Percentiles rank a stretch among this genome's conserved stretches.
Conservation (phyloP, 2,329 filamentous ascomycete species). For the Aspergillus sergii region DNA sequence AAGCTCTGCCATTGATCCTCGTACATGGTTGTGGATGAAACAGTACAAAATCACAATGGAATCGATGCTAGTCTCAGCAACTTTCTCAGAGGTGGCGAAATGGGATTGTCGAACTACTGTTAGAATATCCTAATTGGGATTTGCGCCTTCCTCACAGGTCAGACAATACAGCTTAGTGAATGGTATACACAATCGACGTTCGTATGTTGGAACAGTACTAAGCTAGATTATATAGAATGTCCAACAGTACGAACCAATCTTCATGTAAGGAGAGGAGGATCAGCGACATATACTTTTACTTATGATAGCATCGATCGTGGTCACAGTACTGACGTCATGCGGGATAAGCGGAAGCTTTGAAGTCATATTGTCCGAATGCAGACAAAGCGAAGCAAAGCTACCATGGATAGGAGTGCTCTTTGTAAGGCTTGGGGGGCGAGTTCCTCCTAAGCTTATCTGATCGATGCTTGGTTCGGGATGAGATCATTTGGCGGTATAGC, state of each 20-base stretch:
- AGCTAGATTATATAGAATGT: neutral
- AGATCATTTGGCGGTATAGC: neutral
- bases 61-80: neutral
- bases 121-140: neutral
- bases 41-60: neutral
- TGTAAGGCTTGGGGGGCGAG: neutral
- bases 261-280: conserved; percentile 3
- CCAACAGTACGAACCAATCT: neutral
- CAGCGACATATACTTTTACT: conserved; percentile 18
- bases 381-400: neutral
- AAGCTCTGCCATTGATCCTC: neutral
- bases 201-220: neutral
- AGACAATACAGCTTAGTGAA: neutral
- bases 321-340: conserved; percentile 34
- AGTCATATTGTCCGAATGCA: conserved; percentile 29
- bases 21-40: conserved; percentile 15
- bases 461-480: neutral
- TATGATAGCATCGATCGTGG: conserved; percentile 1
- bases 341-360: conserved; percentile 28
- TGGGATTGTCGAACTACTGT: neutral
- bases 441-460: neutral
- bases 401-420: conserved; percentile 1
- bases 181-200: neutral
- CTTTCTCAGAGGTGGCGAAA: neutral
- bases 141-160: neutral